Evolutionary conservation across 1,139 yeast species (phyloP).

Genomic region (Suhomyces panamericanus): DNA sequence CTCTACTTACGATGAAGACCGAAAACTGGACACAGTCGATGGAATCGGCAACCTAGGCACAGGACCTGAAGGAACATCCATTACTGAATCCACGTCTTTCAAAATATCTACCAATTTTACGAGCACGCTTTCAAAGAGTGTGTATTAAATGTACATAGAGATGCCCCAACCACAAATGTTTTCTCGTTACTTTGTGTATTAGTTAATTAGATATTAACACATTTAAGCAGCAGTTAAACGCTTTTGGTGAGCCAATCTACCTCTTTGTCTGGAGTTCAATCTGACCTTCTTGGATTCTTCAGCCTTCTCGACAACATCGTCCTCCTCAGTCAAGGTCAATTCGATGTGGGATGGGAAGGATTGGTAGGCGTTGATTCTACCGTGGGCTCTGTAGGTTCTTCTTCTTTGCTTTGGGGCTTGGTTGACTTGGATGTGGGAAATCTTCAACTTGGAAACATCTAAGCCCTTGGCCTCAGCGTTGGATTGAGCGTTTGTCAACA

Average conservation of each 20-base stretch:
- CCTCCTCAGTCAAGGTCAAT: slow-evolving; percentile 93
- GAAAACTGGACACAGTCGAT: background rate
- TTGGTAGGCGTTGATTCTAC: slow-evolving; percentile 99
- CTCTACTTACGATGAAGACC: too few species aligned
- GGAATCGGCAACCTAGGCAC: background rate
- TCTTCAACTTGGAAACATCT: slow-evolving; percentile 89
- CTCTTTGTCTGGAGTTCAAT: slow-evolving; percentile 88
- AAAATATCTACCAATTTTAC: background rate
- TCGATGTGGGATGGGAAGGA: slow-evolving; percentile 99
- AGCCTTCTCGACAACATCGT: slow-evolving; percentile 92
- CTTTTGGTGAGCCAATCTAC: slow-evolving; percentile 90
- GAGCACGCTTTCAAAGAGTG: slow-evolving; percentile 6
- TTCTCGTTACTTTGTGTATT: slow-evolving; percentile 14
- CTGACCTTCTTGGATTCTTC: slow-evolving; percentile 78
- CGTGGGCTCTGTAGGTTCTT: slow-evolving; percentile 99
- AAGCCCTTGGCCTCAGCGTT: slow-evolving; percentile 99
- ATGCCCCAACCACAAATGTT: slow-evolving; percentile 5
- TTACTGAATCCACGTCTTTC: too few species aligned
- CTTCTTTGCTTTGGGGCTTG: slow-evolving; percentile 99
- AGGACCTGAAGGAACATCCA: too few species aligned
- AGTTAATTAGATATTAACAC: slow-evolving; percentile 14
- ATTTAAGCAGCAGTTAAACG: slow-evolving; percentile 40
- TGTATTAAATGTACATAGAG: slow-evolving; percentile 14
- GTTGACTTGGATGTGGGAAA: slow-evolving; percentile 99
- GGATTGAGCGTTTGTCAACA: slow-evolving; percentile 96